Evolutionary conservation across 2,329 filamentous ascomycete genomes (phyloP).

Genomic region (Sporothrix variecibatus): DNA sequence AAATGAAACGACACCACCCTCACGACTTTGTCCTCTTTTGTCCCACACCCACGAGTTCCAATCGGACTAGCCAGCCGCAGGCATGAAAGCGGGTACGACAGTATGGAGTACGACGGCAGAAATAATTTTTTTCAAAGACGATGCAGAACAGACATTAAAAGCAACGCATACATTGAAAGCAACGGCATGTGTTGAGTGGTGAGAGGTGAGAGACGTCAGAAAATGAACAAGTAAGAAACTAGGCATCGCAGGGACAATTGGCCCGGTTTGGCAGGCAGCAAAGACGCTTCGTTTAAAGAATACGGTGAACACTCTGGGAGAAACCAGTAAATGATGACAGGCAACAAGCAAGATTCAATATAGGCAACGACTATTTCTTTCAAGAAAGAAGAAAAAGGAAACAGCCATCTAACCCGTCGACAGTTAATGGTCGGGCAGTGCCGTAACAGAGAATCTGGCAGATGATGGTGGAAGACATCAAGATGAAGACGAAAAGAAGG

Average conservation of each 20-base stretch:
- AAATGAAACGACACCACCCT: not conserved
- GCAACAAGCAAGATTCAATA: not conserved
- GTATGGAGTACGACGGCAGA: not conserved
- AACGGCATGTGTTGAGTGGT: not conserved
- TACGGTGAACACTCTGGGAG: not conserved
- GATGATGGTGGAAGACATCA: not conserved
- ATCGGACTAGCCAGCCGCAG: not conserved
- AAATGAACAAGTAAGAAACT: slow-evolving; percentile 9
- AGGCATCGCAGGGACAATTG: slow-evolving; percentile 5
- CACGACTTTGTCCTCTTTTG: not conserved
- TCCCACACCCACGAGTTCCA: not conserved
- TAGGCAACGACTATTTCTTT: not conserved
- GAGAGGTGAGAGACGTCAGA: not conserved
- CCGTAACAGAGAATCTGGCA: slow-evolving; percentile 6
- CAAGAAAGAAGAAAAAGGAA: not conserved
- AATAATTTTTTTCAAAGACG: not conserved
- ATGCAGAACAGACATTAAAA: not conserved
- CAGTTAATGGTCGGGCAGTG: not conserved
- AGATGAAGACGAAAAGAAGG: not conserved
- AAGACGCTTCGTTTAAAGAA: not conserved
- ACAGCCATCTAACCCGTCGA: not conserved
- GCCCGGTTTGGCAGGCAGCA: slow-evolving; percentile 3
- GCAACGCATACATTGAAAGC: not conserved
- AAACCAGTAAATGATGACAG: not conserved
- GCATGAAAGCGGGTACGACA: not conserved